Conservation (phyloP, 2,329 filamentous ascomycete genomes). For the Fusarium robinianum region DNA sequence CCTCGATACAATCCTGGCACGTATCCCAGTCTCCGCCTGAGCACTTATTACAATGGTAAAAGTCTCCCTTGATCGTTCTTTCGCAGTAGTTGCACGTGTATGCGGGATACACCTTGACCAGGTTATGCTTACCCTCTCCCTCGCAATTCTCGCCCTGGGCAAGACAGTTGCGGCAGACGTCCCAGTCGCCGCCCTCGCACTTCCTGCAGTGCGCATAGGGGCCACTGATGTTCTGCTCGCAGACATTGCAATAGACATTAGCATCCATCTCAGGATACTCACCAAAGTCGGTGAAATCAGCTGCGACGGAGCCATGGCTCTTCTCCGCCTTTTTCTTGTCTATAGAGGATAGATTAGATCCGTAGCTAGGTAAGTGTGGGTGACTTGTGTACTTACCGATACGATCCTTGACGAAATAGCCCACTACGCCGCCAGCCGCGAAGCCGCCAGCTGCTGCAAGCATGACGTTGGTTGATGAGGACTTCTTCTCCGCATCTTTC, state of each 20-base stretch:
- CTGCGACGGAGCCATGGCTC: constrained; percentile 8
- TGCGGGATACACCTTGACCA: constrained; percentile 27
- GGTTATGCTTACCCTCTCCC: constrained; percentile 16
- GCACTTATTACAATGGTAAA: constrained; percentile 21
- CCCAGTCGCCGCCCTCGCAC: constrained; percentile 22
- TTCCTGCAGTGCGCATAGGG: constrained; percentile 26
- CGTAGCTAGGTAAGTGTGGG: accelerated
- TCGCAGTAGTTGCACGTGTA: constrained; percentile 18
- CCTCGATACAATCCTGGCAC: constrained; percentile 17
- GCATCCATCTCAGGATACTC: constrained; percentile 18
- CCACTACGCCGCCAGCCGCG: constrained; percentile 19
- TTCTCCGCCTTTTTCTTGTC: constrained; percentile 28
- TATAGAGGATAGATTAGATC: not conserved
- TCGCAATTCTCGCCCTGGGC: constrained; percentile 13
- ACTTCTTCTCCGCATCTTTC: not conserved
- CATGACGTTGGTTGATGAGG: not conserved
- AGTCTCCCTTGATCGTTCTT: constrained; percentile 9
- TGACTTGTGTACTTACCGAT: constrained; percentile 12
- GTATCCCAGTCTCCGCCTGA: constrained; percentile 19
- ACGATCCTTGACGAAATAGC: constrained; percentile 23
- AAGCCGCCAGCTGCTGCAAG: constrained; percentile 23
- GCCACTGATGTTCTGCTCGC: constrained; percentile 15
- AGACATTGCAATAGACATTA: constrained; percentile 10
- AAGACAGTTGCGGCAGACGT: constrained; percentile 21
- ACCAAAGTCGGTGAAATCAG: constrained; percentile 17